A percentile compares a stretch with the other conserved stretches of the same genome.
phyloP scores from a whole-genome alignment of 2,329 filamentous ascomycete genomes.

The Paraphaeosphaeria sporulosa region DNA sequence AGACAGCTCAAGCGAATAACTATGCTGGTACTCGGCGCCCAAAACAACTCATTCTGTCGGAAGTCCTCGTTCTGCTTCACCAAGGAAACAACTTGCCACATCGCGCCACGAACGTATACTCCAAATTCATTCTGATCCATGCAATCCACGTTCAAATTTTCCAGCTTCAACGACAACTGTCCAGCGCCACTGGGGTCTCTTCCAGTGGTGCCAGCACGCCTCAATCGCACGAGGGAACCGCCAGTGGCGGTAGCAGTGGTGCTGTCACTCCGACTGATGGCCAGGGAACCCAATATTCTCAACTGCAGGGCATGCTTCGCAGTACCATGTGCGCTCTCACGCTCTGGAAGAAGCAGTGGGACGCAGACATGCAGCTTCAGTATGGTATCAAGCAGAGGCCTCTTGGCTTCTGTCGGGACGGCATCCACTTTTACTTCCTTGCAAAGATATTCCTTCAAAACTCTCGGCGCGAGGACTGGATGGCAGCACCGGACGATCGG shows the following conservation, averaged over 20 bases:
- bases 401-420: slow-evolving; percentile 75
- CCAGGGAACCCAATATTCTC: slow-evolving; percentile 55
- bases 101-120: slow-evolving; percentile 73
- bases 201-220: slow-evolving; percentile 63
- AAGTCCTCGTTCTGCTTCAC: slow-evolving; percentile 68
- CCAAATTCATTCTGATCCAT: slow-evolving; percentile 78
- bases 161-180: slow-evolving; percentile 56
- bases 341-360: slow-evolving; percentile 77
- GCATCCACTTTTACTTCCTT: slow-evolving; percentile 76
- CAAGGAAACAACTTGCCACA: slow-evolving; percentile 67
- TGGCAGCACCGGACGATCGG: slow-evolving; percentile 65
- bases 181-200: slow-evolving; percentile 36
- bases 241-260: slow-evolving; percentile 41
- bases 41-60: slow-evolving; percentile 70
- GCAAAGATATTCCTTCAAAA: slow-evolving; percentile 71
- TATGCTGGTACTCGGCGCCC: slow-evolving; percentile 67
- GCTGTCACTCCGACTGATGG: slow-evolving; percentile 55
- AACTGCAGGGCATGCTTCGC: slow-evolving; percentile 57
- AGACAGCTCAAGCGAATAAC: slow-evolving; percentile 65
- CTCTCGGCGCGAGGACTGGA: slow-evolving; percentile 61
- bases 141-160: slow-evolving; percentile 70
- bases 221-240: slow-evolving; percentile 56
- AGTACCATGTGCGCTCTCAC: slow-evolving; percentile 64
- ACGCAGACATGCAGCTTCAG: slow-evolving; percentile 72
- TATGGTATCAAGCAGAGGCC: slow-evolving; percentile 69